phyloP scores from a whole-genome alignment of 2,329 filamentous ascomycete species.

The Sphaceloma murrayae region DNA sequence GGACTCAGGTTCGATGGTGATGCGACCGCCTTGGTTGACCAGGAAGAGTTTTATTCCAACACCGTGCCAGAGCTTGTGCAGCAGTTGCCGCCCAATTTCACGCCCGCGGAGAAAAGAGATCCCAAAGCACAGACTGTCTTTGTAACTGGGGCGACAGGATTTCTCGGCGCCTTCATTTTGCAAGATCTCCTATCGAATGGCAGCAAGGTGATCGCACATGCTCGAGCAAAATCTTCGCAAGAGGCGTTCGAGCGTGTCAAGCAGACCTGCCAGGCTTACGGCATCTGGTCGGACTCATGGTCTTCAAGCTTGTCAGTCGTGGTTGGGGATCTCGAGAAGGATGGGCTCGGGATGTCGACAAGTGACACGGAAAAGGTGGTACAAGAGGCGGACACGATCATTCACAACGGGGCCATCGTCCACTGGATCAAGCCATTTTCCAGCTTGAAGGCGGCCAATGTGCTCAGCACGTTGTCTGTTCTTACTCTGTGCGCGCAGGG shows the following conservation, averaged over 20 bases:
- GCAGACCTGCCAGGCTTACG: conserved; percentile 63
- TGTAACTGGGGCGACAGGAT: conserved; percentile 82
- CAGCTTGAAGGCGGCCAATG: conserved; percentile 63
- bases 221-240: conserved; percentile 56
- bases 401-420: conserved; percentile 69
- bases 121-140: conserved; percentile 52
- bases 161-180: conserved; percentile 73
- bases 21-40: conserved; percentile 33
- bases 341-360: conserved; percentile 61
- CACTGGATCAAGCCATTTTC: conserved; percentile 78
- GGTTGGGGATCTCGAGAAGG: conserved; percentile 62
- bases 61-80: conserved; percentile 44
- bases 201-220: conserved; percentile 60
- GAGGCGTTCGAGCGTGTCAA: conserved; percentile 56
- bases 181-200: conserved; percentile 54
- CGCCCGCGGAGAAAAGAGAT: conserved; percentile 23
- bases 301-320: conserved; percentile 54
- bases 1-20: conserved; percentile 39
- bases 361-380: conserved; percentile 56
- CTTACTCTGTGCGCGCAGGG: conserved; percentile 66
- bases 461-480: conserved; percentile 67
- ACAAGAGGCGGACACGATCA: conserved; percentile 56
- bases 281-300: conserved; percentile 68
- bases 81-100: conserved; percentile 38
- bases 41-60: conserved; percentile 43